Conservation (phyloP, 441 rosid species). For the Omphalea diandra region DNA sequence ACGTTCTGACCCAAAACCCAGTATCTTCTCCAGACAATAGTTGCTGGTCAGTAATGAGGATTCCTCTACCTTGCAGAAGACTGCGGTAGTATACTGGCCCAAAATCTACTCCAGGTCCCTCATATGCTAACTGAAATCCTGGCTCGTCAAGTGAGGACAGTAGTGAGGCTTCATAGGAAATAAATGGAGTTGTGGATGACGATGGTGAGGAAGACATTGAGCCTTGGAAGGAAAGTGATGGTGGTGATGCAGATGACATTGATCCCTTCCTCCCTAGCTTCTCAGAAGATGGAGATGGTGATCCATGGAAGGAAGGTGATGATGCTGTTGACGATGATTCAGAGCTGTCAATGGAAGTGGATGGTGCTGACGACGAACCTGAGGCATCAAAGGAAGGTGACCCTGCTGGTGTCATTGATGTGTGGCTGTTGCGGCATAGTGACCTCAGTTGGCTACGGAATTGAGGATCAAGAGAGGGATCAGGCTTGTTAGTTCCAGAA, state of each 20-base stretch:
- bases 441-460: constrained; percentile 46
- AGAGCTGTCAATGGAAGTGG: constrained; percentile 2
- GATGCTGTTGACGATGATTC: background rate
- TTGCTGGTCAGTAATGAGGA: constrained; percentile 68
- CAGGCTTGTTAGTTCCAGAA: constrained; percentile 53
- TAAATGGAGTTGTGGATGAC: constrained; percentile 15
- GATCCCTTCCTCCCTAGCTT: background rate
- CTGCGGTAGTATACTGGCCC: constrained; percentile 52
- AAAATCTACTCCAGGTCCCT: constrained; percentile 48
- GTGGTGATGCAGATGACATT: background rate
- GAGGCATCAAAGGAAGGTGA: constrained; percentile 13
- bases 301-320: background rate
- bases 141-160: constrained; percentile 30
- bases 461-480: constrained; percentile 57
- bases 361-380: constrained; percentile 21
- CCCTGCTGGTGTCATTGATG: constrained; percentile 11
- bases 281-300: background rate
- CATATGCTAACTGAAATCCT: constrained; percentile 44
- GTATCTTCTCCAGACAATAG: constrained; percentile 57
- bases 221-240: constrained; percentile 11
- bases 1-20: constrained; percentile 59
- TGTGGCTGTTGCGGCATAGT: constrained; percentile 32
- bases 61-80: constrained; percentile 60
- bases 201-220: constrained; percentile 15
- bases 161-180: constrained; percentile 18